Conservation (phyloP, 805 yeast genomes). For the Tetrapisispora phaffii region DNA sequence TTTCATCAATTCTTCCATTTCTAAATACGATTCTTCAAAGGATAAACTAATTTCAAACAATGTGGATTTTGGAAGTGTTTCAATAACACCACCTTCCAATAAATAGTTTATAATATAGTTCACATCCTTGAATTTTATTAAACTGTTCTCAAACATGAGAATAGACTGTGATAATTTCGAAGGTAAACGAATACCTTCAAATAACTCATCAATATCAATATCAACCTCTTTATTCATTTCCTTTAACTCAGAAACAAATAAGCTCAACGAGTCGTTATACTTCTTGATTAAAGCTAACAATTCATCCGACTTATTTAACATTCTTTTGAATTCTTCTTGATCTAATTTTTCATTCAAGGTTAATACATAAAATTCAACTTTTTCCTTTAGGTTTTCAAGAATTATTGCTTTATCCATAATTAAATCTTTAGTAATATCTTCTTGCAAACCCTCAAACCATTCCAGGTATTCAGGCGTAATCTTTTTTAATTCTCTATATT, state of each 20-base stretch:
- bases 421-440: conserved; percentile 34
- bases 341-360: conserved; percentile 41
- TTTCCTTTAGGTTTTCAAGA: conserved; percentile 15
- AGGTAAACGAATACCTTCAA: conserved; percentile 34
- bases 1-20: conserved; percentile 10
- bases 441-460: conserved; percentile 73
- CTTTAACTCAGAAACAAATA: conserved; percentile 36
- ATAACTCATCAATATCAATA: conserved; percentile 45
- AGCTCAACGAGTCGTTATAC: conserved; percentile 36
- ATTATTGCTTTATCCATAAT: conserved; percentile 27
- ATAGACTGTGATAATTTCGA: conserved; percentile 10
- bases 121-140: conserved; percentile 10
- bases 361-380: conserved; percentile 32
- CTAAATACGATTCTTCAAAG: conserved; percentile 16
- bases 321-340: conserved; percentile 33
- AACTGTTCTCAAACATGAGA: conserved; percentile 7
- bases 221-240: conserved; percentile 36
- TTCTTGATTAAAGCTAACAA: conserved; percentile 37
- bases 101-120: conserved; percentile 15
- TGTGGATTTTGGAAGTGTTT: conserved; percentile 20
- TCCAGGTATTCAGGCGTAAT: conserved; percentile 46
- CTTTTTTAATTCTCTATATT: conserved; percentile 30
- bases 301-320: conserved; percentile 36
- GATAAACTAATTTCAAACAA: conserved; percentile 25
- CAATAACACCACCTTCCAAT: conserved; percentile 18